These are phyloP conservation scores for Nakazawaea ambrosiae DNA, from an alignment of 805 yeast genomes.

Conservation along the genomic window DNA sequence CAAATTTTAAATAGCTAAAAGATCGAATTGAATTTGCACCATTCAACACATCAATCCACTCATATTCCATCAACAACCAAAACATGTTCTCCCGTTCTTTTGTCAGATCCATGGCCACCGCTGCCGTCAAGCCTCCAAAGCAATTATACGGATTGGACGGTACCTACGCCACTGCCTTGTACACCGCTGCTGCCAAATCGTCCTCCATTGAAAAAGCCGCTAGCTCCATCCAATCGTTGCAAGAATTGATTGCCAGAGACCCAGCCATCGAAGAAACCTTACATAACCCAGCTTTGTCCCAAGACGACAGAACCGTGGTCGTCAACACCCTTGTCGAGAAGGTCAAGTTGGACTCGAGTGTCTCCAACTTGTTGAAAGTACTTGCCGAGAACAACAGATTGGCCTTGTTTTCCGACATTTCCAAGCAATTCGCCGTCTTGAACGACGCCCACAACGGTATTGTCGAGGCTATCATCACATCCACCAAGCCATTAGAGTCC, in stretches of 20 bases:
- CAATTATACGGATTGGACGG: constrained; percentile 95
- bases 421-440: constrained; percentile 65
- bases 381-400: constrained; percentile 95
- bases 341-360: constrained; percentile 55
- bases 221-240: constrained; percentile 54
- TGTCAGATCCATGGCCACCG: constrained; percentile 68
- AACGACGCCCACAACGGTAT: constrained; percentile 87
- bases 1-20: too few species aligned
- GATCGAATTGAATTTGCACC: too few species aligned
- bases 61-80: too few species aligned
- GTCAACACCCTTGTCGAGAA: constrained; percentile 49
- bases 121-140: constrained; percentile 78
- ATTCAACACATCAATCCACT: too few species aligned
- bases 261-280: constrained; percentile 54
- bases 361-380: constrained; percentile 73
- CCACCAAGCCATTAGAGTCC: constrained; percentile 78
- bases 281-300: constrained; percentile 77
- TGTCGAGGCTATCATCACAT: constrained; percentile 88
- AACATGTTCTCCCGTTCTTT: constrained; percentile 65
- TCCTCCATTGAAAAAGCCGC: constrained; percentile 65
- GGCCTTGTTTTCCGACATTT: constrained; percentile 55
- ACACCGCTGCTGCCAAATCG: constrained; percentile 82
- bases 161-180: constrained; percentile 92
- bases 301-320: constrained; percentile 65
- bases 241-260: constrained; percentile 52